Conservation (phyloP, 768 basidiomycete genomes). For the Arthromyces matolae region DNA sequence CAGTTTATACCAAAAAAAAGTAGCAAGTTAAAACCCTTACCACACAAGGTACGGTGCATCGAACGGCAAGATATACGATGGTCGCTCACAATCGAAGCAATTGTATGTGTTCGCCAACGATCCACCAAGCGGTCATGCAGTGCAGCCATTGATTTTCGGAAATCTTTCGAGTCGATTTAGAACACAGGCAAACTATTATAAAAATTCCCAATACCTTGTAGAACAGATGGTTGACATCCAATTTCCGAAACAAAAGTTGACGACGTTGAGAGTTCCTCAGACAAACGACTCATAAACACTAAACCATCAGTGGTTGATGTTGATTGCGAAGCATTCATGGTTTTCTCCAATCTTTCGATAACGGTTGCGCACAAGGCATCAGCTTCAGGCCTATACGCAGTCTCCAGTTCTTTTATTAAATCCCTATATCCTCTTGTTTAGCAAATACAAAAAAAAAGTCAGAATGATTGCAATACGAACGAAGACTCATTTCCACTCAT, state of each 20-base stretch:
- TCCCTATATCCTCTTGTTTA: slow-evolving; percentile 31
- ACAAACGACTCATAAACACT: slow-evolving; percentile 47
- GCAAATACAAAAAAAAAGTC: slow-evolving; percentile 2
- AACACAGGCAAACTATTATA: not conserved
- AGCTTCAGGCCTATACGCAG: slow-evolving; percentile 49
- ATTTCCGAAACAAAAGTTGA: slow-evolving; percentile 42
- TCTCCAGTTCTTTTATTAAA: slow-evolving; percentile 39
- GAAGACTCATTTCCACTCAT: slow-evolving; percentile 37
- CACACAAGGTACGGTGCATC: slow-evolving; percentile 15
- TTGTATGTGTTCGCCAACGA: slow-evolving; percentile 50
- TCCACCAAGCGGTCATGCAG: slow-evolving; percentile 46
- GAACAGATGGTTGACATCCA: slow-evolving; percentile 35
- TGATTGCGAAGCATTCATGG: slow-evolving; percentile 26
- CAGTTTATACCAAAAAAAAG: not conserved
- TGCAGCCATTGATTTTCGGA: slow-evolving; percentile 37
- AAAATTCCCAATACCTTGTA: slow-evolving; percentile 17
- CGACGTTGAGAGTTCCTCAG: slow-evolving; percentile 43
- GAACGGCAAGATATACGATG: slow-evolving; percentile 19
- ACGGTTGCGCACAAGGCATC: slow-evolving; percentile 42
- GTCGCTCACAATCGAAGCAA: slow-evolving; percentile 31
- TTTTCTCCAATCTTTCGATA: slow-evolving; percentile 36
- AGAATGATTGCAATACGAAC: slow-evolving; percentile 31
- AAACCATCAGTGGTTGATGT: slow-evolving; percentile 29
- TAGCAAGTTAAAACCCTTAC: slow-evolving; percentile 18
- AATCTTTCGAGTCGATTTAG: slow-evolving; percentile 35